Base-by-base conservation (phyloP, 805 yeast genomes). In the Yamadazyma sp. region DNA sequence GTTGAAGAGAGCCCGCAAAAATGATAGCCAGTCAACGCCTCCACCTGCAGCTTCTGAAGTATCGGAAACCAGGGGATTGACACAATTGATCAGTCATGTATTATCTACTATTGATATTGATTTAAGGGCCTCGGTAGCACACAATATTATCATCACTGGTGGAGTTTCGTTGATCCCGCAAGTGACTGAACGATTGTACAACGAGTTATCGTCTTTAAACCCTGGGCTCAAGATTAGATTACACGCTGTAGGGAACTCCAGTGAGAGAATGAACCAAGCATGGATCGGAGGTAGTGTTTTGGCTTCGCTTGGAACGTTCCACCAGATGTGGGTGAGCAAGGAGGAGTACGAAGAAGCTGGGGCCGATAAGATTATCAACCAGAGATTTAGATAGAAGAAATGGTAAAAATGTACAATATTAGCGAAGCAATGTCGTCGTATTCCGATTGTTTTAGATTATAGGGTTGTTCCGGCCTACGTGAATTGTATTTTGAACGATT, bases 201-300 rank as follows among this genome's bases (percentile, higher is more conserved):
- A 74, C 31, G 96, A 89, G 50, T 64, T 90, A 37, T 73, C 80
- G 20, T 68, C 71, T 36, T 64, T 73, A 42, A 80, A 89, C 52
- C 95, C 96, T 5, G 95, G 95, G 24, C 70, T 89, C 48, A 90
- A 90, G 59, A 80, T 89, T 28, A 71, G 96, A 54, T 73, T 90
- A 22, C 84, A 88, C 49, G 82, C 95, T 2, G 77, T 83, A 5
- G 96, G 96, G 29, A 81, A 80, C 52, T 59, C 82, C 4, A 71
- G 72, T 39, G 96, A 90, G 61, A 75, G 96, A 54, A 77, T 78
- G 47, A 83, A 77, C 54, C 84, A 88, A 43, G 71, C 91, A 6
- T 90, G 96, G 96, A 75, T 90, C 34, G 97, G 97, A 30, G 96
- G 96, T 6, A 82, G 91, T 47, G 89, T 90, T 25, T 66, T 90